These are phyloP conservation scores for Fusarium scirpi DNA, from an alignment of 2,329 filamentous ascomycete genomes.

Conservation along the genomic window DNA sequence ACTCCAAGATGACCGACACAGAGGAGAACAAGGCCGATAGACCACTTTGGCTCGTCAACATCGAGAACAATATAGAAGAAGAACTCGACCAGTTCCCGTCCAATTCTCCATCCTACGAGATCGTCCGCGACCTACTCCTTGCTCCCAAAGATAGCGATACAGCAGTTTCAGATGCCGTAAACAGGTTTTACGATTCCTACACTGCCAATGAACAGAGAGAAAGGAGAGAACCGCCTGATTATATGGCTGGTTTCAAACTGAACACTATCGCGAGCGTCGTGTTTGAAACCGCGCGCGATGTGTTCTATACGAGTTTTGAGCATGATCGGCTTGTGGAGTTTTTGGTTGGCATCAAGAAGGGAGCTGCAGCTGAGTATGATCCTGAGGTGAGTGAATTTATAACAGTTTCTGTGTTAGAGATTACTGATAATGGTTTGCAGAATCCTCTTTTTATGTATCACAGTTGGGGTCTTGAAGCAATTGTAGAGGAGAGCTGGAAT, in stretches of 20 bases:
- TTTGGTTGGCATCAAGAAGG: background rate
- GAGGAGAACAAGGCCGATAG: background rate
- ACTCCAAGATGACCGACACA: background rate
- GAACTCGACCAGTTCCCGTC: background rate
- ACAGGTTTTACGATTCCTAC: background rate
- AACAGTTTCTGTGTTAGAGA: fast-evolving
- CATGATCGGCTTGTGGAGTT: conserved; percentile 20
- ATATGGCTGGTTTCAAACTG: background rate
- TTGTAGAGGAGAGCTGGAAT: conserved; percentile 11
- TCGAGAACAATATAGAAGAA: conserved; percentile 1
- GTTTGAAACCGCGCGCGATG: background rate
- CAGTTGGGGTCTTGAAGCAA: conserved; percentile 1
- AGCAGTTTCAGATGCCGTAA: background rate
- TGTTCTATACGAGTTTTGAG: background rate
- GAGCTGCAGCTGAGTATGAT: background rate
- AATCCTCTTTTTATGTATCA: conserved; percentile 20
- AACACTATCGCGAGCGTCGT: background rate
- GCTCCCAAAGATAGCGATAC: background rate
- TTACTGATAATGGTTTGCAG: background rate
- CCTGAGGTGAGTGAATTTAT: background rate
- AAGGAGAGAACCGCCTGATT: background rate
- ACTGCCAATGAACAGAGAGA: no score
- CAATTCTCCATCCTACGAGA: background rate
- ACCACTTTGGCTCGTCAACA: background rate
- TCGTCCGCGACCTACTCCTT: background rate